Evolutionary conservation across 2,329 filamentous ascomycete genomes (phyloP), one percentile per base, ranked within the genome.

Genomic region (Paracoccidioides brasiliensis): DNA sequence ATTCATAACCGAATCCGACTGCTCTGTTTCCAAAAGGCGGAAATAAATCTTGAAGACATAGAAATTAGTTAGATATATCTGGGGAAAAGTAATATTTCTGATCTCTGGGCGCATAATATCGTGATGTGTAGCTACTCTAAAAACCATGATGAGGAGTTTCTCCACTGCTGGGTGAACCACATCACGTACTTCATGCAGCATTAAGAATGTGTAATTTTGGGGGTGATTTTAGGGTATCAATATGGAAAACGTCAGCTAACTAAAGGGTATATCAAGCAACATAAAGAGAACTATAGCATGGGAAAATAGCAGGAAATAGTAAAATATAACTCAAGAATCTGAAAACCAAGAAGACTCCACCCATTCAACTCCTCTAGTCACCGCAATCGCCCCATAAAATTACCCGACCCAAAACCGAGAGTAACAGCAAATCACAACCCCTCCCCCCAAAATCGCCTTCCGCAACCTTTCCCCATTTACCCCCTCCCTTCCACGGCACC

Each of bases 401-500:
- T 22, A 1, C 22, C 22, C 22, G 22, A 22, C 2, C 22, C 22
- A 22, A 33, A 22, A 28, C 2, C 22, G 6, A 38, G 3, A 38
- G 12, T 38, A 38, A 8, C 37, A 30, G 5, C 10, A 43, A 53
- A 53, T 2, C 30, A 12, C 28, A 40, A 38, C 3, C 43, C 43
- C 15, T 9, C 32, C 14, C 10, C 42, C 42, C 35, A 32, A 15
- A 33, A 42, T n/a, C 32, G 3, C 32, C 15, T 10, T n/a, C 1
- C 32, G 28, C 55, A 41, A 51, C 45, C 9, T 6, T 7, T 15
- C 37, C 22, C 14, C 5, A 35, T 32, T 30, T 15, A 52, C 22
- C 8, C 70, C 52, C 64, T 64, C 53, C 70, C 67, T 3, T 51
- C 49, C 49, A 74, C 67, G 53, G 67, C 69, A 52, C 66, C 69